phyloP scores from a whole-genome alignment of 495 filamentous ascomycete species.

The Friedmanniomyces endolithicus region DNA sequence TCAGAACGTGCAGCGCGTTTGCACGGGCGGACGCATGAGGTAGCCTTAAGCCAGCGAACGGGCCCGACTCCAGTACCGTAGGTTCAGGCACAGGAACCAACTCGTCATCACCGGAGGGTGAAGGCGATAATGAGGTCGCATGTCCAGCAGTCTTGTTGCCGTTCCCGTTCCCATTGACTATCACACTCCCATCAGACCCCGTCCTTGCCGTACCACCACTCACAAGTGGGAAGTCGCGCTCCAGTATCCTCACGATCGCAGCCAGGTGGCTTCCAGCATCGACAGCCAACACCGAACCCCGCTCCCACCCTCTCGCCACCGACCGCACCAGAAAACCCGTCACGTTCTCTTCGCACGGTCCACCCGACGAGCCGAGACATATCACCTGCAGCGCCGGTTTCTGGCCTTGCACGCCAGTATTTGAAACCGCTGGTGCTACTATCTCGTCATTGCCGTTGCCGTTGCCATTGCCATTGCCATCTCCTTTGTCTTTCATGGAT shows the following conservation, averaged over 20 bases:
- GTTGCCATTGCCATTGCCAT: slow-evolving; percentile 3
- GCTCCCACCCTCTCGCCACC: slow-evolving; percentile 59
- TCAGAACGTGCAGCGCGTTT: slow-evolving; percentile 69
- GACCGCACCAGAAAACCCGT: slow-evolving; percentile 84
- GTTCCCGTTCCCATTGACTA: not conserved
- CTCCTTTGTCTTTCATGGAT: no score
- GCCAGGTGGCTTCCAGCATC: slow-evolving; percentile 86
- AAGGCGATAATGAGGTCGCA: slow-evolving; percentile 5
- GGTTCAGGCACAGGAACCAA: slow-evolving; percentile 13
- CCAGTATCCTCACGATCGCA: slow-evolving; percentile 64
- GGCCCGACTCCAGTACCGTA: slow-evolving; percentile 35
- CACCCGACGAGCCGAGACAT: slow-evolving; percentile 62
- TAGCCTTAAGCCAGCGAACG: slow-evolving; percentile 65
- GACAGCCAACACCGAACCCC: slow-evolving; percentile 71
- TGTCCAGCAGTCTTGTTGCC: not conserved
- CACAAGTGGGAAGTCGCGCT: slow-evolving; percentile 33
- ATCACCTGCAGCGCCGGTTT: slow-evolving; percentile 17
- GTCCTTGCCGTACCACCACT: slow-evolving; percentile 8
- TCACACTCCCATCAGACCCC: no score
- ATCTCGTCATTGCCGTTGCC: slow-evolving; percentile 3
- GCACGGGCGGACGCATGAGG: slow-evolving; percentile 48
- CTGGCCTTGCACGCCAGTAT: slow-evolving; percentile 8
- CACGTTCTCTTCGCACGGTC: slow-evolving; percentile 76
- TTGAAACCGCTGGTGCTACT: not conserved
- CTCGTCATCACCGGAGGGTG: slow-evolving; percentile 16